phyloP scores from a whole-genome alignment of 306 rosid genomes.

The Biancaea sappan region DNA sequence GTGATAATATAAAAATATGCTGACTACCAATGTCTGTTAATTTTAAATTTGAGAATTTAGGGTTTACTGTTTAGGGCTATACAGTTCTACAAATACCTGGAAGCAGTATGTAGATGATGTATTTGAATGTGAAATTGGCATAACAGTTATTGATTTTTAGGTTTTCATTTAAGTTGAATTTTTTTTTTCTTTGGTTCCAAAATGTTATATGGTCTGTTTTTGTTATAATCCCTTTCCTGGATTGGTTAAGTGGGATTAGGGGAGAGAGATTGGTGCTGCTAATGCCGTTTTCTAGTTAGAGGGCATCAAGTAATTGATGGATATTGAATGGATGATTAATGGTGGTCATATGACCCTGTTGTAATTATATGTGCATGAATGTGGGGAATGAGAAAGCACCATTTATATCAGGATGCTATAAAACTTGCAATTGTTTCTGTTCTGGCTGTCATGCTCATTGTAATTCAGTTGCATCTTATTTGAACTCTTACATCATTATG shows the following conservation, averaged over 20 bases:
- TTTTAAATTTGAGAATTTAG: constrained; percentile 13
- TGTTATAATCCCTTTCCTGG: not conserved
- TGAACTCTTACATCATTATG: not conserved
- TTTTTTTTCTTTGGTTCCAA: not conserved
- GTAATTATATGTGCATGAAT: not conserved
- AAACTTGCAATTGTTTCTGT: not conserved
- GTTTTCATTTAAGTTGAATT: not conserved
- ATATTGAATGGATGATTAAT: not conserved
- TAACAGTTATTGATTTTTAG: not conserved
- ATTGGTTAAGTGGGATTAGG: not conserved
- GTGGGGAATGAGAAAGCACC: not conserved
- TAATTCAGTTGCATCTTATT: not conserved
- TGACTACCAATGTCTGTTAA: not conserved
- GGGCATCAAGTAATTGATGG: not conserved
- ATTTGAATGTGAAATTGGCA: not conserved
- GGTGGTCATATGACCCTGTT: not conserved
- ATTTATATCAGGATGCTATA: not conserved
- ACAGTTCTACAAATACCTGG: not conserved
- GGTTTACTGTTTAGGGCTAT: constrained; percentile 3
- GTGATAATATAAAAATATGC: not conserved
- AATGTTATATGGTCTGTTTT: not conserved
- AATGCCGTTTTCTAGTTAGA: not conserved
- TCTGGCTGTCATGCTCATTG: constrained; percentile 4
- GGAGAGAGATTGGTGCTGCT: not conserved
- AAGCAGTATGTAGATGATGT: constrained; percentile 15